Evolutionary conservation across 2,329 filamentous ascomycete species (phyloP).

Genomic region (Eurotiales sp.): DNA sequence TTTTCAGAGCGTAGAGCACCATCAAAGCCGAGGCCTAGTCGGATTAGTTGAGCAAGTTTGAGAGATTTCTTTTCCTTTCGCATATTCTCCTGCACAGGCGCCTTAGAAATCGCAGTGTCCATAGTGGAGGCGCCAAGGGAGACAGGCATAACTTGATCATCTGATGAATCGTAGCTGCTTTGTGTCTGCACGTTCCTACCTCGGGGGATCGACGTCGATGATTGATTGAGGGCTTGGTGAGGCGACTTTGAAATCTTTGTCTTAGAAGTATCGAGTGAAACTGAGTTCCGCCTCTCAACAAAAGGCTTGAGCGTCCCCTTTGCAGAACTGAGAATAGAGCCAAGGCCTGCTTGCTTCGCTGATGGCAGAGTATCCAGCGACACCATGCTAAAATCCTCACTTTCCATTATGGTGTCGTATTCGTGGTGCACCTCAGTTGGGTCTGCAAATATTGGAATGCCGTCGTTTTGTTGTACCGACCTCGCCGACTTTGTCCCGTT

Average conservation of each 20-base stretch:
- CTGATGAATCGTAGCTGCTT: background rate
- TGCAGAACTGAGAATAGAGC: slow-evolving; percentile 26
- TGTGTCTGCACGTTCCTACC: background rate
- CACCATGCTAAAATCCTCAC: slow-evolving; percentile 57
- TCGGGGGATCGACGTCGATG: background rate
- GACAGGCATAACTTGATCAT: slow-evolving; percentile 6
- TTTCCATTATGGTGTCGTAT: slow-evolving; percentile 55
- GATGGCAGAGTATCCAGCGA: slow-evolving; percentile 53
- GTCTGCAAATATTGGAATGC: slow-evolving; percentile 21
- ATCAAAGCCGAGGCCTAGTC: slow-evolving; percentile 36
- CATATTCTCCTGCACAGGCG: slow-evolving; percentile 16
- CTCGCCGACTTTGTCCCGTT: slow-evolving; percentile 20
- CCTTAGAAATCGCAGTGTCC: slow-evolving; percentile 14
- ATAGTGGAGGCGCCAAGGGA: background rate
- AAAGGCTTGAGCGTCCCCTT: slow-evolving; percentile 27
- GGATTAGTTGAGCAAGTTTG: slow-evolving; percentile 32
- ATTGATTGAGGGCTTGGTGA: background rate
- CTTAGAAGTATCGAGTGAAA: background rate
- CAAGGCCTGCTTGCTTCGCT: slow-evolving; percentile 40
- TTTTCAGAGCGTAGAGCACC: slow-evolving; percentile 23
- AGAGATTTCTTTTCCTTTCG: slow-evolving; percentile 21
- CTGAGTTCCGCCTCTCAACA: slow-evolving; percentile 22
- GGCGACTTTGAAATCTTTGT: background rate
- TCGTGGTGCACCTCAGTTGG: slow-evolving; percentile 43
- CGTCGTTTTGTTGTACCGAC: slow-evolving; percentile 10